A percentile compares a stretch with the other conserved stretches of the same genome.
Evolutionary conservation across 1,284 basidiomycete genomes (phyloP).

Genomic region (Sporisorium exsertum): DNA sequence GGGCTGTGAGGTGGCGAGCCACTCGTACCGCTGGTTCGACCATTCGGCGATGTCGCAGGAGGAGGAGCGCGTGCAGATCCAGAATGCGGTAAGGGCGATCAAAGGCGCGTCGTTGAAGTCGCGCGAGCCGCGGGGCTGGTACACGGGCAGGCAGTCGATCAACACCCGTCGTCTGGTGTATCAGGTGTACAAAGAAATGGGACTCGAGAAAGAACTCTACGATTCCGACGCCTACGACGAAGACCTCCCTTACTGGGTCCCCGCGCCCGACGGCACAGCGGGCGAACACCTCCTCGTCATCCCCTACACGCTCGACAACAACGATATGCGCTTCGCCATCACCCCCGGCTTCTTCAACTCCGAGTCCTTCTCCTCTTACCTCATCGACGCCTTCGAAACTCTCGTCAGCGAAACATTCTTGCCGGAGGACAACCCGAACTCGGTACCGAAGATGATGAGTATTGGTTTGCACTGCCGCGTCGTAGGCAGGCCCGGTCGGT

Average conservation of each 20-base stretch:
- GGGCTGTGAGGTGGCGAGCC: conserved; percentile 68
- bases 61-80: conserved; percentile 67
- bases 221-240: conserved; percentile 69
- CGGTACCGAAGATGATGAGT: conserved; percentile 70
- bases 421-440: conserved; percentile 31
- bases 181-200: conserved; percentile 59
- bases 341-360: conserved; percentile 69
- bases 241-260: conserved; percentile 71
- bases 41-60: conserved; percentile 62
- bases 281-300: conserved; percentile 68
- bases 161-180: conserved; percentile 67
- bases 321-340: conserved; percentile 70
- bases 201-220: conserved; percentile 58
- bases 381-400: conserved; percentile 70
- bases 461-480: conserved; percentile 70
- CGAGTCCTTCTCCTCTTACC: conserved; percentile 69
- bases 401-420: conserved; percentile 67
- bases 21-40: conserved; percentile 70
- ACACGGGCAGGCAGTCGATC: conserved; percentile 69
- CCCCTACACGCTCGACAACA: conserved; percentile 70
- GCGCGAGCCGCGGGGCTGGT: conserved; percentile 69
- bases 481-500: conserved; percentile 70
- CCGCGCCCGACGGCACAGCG: conserved; percentile 54
- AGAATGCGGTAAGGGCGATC: conserved; percentile 66
- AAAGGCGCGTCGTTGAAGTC: conserved; percentile 59